Conservation (phyloP, 352 stramenopile genomes). For the Stramenopiles sp. region DNA sequence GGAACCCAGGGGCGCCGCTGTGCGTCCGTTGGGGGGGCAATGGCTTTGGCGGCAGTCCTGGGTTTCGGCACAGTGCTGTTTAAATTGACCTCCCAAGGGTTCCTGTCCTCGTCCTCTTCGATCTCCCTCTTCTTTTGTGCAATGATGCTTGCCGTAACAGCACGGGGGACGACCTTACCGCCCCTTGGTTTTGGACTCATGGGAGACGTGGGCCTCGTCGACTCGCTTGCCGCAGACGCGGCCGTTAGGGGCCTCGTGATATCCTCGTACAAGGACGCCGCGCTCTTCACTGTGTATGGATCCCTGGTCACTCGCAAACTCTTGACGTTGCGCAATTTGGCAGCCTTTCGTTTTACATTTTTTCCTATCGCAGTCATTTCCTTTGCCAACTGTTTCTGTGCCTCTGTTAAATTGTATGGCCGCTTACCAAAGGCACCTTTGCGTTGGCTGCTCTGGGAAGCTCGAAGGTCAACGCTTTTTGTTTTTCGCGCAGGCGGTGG, state of each 20-base stretch:
- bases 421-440: neutral
- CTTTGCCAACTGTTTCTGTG: neutral
- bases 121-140: neutral
- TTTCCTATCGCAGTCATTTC: constrained; percentile 2
- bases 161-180: neutral
- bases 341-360: neutral
- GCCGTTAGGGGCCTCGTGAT: neutral
- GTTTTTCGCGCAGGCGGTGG: too few relatives aligned
- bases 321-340: neutral
- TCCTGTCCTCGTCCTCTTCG: neutral
- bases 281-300: neutral
- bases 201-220: neutral
- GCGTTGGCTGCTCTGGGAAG: neutral
- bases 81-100: neutral
- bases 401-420: constrained; percentile 1
- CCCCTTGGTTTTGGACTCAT: neutral
- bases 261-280: neutral
- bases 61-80: neutral
- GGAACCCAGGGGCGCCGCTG: neutral
- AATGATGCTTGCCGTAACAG: neutral
- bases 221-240: neutral
- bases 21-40: neutral
- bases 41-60: neutral
- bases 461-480: neutral
- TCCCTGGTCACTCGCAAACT: neutral